phyloP scores from a whole-genome alignment of 371 early-diverging fungal genomes.

The Apophysomyces sp. region DNA sequence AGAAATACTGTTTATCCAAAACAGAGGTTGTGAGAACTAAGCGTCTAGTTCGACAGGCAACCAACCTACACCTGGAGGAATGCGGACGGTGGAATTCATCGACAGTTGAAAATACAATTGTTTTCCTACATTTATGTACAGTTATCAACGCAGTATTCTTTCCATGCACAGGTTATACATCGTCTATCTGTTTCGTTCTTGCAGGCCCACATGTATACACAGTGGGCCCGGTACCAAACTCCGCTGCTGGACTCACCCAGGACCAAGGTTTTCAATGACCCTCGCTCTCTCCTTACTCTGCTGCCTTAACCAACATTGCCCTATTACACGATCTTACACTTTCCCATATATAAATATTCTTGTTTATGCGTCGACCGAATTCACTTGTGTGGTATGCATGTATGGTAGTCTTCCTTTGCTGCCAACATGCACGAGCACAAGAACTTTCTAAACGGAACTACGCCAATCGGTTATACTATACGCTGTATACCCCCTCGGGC shows the following conservation, averaged over 20 bases:
- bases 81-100: no score
- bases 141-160: no score
- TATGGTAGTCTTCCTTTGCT: neutral
- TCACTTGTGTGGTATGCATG: neutral
- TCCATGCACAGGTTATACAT: no score
- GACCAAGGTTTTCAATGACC: neutral
- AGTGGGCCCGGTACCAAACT: neutral
- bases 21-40: no score
- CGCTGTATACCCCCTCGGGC: slow-evolving; percentile 41
- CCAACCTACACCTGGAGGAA: no score
- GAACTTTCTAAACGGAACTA: slow-evolving; percentile 19
- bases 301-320: neutral
- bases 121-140: no score
- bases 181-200: neutral
- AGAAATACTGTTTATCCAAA: no score
- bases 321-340: neutral
- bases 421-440: neutral
- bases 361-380: neutral
- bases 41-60: no score
- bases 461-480: slow-evolving; percentile 48
- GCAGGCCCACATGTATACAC: no score
- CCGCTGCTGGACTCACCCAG: neutral
- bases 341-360: neutral
- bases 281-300: neutral
- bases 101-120: no score